Evolutionary conservation across 1,284 basidiomycete genomes (phyloP).

Genomic region (Dichomitus squalens): DNA sequence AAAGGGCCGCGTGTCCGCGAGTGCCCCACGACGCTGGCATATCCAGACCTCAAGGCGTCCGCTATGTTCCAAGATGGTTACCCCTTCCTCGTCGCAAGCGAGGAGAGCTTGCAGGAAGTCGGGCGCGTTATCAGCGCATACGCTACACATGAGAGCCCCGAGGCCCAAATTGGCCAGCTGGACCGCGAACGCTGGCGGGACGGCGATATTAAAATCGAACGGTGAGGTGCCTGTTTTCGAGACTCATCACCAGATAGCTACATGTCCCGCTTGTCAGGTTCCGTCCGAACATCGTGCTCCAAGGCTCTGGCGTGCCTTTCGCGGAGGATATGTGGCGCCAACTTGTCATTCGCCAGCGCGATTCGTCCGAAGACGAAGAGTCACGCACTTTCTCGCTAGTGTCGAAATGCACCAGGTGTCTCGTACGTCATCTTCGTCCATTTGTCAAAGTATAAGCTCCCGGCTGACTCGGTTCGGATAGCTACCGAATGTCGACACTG

Average conservation of each 20-base stretch:
- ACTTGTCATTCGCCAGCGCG: slow-evolving; percentile 45
- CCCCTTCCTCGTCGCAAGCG: slow-evolving; percentile 65
- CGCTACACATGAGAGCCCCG: slow-evolving; percentile 21
- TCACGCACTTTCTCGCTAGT: slow-evolving; percentile 56
- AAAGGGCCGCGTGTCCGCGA: slow-evolving; percentile 62
- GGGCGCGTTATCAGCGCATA: slow-evolving; percentile 47
- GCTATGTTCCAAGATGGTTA: slow-evolving; percentile 72
- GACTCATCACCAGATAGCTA: background rate
- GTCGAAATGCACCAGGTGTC: slow-evolving; percentile 67
- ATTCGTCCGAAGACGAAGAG: slow-evolving; percentile 19
- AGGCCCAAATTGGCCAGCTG: slow-evolving; percentile 47
- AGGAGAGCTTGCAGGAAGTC: slow-evolving; percentile 59
- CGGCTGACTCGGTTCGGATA: slow-evolving; percentile 30
- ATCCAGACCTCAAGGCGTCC: slow-evolving; percentile 57
- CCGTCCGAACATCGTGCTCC: slow-evolving; percentile 71
- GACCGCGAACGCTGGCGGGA: slow-evolving; percentile 53
- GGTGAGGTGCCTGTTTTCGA: slow-evolving; percentile 41
- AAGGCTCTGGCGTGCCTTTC: slow-evolving; percentile 53
- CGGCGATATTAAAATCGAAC: slow-evolving; percentile 57
- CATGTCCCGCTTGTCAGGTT: slow-evolving; percentile 47
- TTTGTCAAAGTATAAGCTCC: background rate
- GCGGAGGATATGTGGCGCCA: slow-evolving; percentile 60
- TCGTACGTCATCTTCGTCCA: slow-evolving; percentile 51
- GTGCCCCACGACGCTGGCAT: slow-evolving; percentile 51
- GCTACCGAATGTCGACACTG: slow-evolving; percentile 73